These are phyloP conservation scores for Hordeum pubiflorum DNA, from an alignment of 202 grass and related monocot species.

Conservation along the genomic window DNA sequence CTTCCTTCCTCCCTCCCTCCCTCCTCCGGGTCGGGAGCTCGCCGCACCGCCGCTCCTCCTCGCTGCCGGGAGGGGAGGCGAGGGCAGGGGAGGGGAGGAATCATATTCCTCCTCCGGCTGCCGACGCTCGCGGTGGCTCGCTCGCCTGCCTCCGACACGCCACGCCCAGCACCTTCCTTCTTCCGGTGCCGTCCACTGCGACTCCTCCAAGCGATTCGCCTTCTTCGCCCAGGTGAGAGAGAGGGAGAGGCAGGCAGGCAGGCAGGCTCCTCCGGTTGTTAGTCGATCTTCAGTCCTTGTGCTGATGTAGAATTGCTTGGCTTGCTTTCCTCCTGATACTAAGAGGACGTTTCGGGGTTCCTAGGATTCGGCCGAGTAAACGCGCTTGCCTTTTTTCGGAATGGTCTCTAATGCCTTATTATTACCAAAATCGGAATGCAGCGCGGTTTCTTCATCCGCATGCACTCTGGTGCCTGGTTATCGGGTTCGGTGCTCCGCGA, in stretches of 20 bases:
- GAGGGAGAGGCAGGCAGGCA: too few relatives aligned
- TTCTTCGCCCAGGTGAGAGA: not conserved
- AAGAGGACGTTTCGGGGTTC: not conserved
- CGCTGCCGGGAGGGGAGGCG: not conserved
- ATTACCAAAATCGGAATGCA: not conserved
- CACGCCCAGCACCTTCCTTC: not conserved
- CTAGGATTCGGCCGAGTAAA: not conserved
- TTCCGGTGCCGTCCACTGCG: not conserved
- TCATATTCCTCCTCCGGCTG: slow-evolving; percentile 3
- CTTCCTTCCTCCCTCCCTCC: not conserved
- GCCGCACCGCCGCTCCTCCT: not conserved
- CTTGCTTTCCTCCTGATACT: too few relatives aligned
- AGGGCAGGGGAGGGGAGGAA: not conserved
- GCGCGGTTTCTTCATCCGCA: not conserved
- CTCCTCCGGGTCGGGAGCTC: slow-evolving; percentile 12
- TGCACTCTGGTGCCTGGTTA: not conserved
- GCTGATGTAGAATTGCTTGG: too few relatives aligned
- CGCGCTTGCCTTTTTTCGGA: not conserved
- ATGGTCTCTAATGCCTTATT: not conserved
- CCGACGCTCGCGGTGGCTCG: not conserved
- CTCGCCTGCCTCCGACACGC: not conserved
- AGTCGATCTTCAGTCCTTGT: too few relatives aligned
- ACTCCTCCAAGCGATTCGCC: not conserved
- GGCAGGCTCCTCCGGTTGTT: too few relatives aligned
- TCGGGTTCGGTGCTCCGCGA: not conserved